These are phyloP conservation scores for Fusarium hainanense DNA, from an alignment of 2,329 filamentous ascomycete species.

Conservation along the genomic window DNA sequence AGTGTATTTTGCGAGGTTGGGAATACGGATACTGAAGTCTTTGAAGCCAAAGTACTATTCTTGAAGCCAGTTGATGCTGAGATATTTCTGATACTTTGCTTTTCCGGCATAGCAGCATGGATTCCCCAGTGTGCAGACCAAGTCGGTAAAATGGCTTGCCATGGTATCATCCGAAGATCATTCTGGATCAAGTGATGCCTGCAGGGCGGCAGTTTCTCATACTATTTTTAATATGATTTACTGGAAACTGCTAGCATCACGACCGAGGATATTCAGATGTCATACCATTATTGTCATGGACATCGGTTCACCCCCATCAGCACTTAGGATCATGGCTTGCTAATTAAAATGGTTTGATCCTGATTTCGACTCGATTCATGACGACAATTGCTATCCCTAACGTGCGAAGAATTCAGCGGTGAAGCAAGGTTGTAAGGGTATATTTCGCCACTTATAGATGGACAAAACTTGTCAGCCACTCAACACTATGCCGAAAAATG, in stretches of 20 bases:
- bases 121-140: conserved; percentile 36
- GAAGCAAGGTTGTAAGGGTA: conserved; percentile 25
- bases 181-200: conserved; percentile 40
- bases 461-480: conserved; percentile 37
- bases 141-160: conserved; percentile 31
- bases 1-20: conserved; percentile 42
- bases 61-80: conserved; percentile 12
- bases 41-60: conserved; percentile 19
- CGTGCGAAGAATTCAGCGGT: conserved; percentile 29
- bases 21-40: neutral
- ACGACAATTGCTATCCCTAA: neutral
- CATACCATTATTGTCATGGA: neutral
- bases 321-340: neutral
- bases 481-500: conserved; percentile 21
- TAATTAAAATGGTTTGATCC: neutral
- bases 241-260: conserved; percentile 7
- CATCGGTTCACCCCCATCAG: neutral
- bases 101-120: conserved; percentile 31
- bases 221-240: conserved; percentile 21
- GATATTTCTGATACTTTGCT: conserved; percentile 31
- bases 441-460: conserved; percentile 34
- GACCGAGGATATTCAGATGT: neutral
- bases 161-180: conserved; percentile 41
- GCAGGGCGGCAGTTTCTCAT: conserved; percentile 7
- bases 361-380: neutral